These are phyloP conservation scores for Dimocarpus longan DNA, from an alignment of 345 rosid genomes.

Conservation along the genomic window DNA sequence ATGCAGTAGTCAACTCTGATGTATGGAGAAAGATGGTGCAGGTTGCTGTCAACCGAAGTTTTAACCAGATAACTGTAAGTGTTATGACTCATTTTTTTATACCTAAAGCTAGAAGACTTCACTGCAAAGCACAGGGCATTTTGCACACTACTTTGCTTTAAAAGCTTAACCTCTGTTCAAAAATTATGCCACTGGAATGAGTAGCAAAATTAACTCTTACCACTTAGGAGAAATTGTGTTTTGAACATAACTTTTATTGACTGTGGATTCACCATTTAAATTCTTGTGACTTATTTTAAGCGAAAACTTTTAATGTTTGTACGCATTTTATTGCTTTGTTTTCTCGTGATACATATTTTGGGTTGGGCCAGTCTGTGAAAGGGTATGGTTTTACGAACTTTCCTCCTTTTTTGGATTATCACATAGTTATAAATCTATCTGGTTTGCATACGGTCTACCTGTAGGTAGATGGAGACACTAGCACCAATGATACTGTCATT, in stretches of 20 bases:
- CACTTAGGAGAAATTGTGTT: not conserved
- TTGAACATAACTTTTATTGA: not conserved
- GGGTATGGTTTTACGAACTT: not conserved
- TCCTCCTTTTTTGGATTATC: conserved; percentile 2
- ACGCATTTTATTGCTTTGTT: not conserved
- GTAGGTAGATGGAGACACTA: conserved; percentile 97
- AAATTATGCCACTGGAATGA: not conserved
- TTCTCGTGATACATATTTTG: not conserved
- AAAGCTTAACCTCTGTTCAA: not conserved
- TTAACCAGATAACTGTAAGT: conserved; percentile 95
- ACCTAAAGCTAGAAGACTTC: not conserved
- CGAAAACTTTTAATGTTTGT: not conserved
- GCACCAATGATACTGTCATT: conserved; percentile 88
- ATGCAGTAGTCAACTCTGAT: conserved; percentile 76
- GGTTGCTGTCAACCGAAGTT: conserved; percentile 82
- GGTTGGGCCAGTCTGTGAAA: not conserved
- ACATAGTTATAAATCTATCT: conserved; percentile 10
- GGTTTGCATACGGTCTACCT: conserved; percentile 19
- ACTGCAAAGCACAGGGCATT: not conserved
- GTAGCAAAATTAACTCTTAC: not conserved
- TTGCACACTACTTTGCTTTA: not conserved
- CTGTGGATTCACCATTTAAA: not conserved
- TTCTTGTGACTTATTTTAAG: not conserved
- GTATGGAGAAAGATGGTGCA: conserved; percentile 93
- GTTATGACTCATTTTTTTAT: conserved; percentile 14